Base-by-base conservation (phyloP, 202 grass and related monocot species). In the Cymbopogon flexuosus region DNA sequence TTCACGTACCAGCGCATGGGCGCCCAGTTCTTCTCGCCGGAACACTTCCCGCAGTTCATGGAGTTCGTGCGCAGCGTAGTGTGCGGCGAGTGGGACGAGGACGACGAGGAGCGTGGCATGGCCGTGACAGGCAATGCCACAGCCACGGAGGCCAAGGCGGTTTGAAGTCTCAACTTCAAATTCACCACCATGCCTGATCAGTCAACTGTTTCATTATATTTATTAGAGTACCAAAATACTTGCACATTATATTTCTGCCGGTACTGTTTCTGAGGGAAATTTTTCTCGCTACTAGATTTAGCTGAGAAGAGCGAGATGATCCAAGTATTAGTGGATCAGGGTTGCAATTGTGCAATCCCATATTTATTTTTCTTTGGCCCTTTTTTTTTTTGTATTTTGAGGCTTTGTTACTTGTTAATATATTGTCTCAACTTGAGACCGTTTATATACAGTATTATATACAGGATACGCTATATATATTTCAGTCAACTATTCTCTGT, bases 291-390 rank as follows among this genome's bases (percentile, higher is more conserved):
- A 19, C 49, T 54, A 54, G 49, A 54, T 62, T 33, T 78, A 49
- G 70, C 15, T 58, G 31, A 47, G 39, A 75, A 37, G 43, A 14
- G 10, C 12, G 24, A 63, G 22, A 65, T 57, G 79, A 73, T 79
- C 74, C 67, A 8, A 5, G 19, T 78, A 83, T 72, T 77, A 77
- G 58, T 56, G 85, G 79, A 83, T 83, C 80, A 30, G 21, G 77
- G 10, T 8, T 83, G n/a, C 7, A 34, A 65, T 0, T 36, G 15
- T 36, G 62, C 8, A 36, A 47, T 6, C 66, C 29, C 29, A 49
- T n/a, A 39, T 49, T 35, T 11, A 56, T 65, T 24, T 19, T 23
- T 13, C 31, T 33, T 33, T 33, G 2, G 31, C 0, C 31, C 4
- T 33, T 33, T 33, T 18, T 52, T 16, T 52, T 39, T 24, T 0